A percentile compares a stretch with the other conserved stretches of the same genome.
Conservation (phyloP, 2,329 filamentous ascomycete species). For the Arthroderma sp. region DNA sequence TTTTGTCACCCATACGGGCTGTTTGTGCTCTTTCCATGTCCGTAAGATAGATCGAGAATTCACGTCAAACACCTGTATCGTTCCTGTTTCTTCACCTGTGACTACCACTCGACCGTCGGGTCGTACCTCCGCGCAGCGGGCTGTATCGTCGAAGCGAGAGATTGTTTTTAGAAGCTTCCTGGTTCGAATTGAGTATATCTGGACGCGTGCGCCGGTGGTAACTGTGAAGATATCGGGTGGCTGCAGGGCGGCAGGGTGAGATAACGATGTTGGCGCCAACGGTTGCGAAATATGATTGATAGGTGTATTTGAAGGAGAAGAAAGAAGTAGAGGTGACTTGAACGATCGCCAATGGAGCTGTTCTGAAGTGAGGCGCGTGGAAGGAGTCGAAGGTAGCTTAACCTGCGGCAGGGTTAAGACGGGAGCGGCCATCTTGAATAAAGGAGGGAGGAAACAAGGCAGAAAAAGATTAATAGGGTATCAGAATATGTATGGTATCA, state of each 20-base stretch:
- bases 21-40: conserved; percentile 89
- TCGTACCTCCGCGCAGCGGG: conserved; percentile 77
- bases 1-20: conserved; percentile 81
- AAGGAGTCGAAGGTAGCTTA: conserved; percentile 71
- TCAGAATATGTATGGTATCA: too few relatives aligned
- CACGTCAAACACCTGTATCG: conserved; percentile 91
- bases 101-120: conserved; percentile 79
- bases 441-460: not conserved
- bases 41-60: conserved; percentile 80
- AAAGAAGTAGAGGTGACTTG: conserved; percentile 77
- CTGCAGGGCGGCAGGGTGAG: conserved; percentile 35
- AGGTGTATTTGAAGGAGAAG: conserved; percentile 78
- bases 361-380: conserved; percentile 66
- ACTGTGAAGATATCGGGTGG: conserved; percentile 60
- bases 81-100: conserved; percentile 80
- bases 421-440: conserved; percentile 61
- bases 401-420: conserved; percentile 67
- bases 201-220: conserved; percentile 84
- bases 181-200: conserved; percentile 85
- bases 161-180: conserved; percentile 89
- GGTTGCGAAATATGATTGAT: conserved; percentile 81
- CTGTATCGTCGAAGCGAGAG: conserved; percentile 81
- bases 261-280: conserved; percentile 31
- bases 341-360: conserved; percentile 95
- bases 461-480: too few relatives aligned